Evolutionary conservation across 2,329 filamentous ascomycete genomes (phyloP).

Genomic region (Trichoderma sp.): DNA sequence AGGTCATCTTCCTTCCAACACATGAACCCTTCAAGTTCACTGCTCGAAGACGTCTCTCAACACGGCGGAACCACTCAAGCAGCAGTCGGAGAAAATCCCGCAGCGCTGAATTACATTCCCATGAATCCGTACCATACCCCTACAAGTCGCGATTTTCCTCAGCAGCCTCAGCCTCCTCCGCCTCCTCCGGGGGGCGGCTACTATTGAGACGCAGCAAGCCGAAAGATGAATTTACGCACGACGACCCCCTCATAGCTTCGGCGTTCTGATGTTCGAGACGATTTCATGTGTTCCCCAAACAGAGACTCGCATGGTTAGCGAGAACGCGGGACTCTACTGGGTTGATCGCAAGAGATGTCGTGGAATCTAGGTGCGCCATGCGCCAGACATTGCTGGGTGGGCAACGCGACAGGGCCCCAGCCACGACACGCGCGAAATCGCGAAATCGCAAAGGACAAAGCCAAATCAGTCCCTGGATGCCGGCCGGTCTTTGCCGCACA

Average conservation of each 20-base stretch:
- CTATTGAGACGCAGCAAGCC: conserved; percentile 13
- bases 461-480: neutral
- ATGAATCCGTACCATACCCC: conserved; percentile 20
- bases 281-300: neutral
- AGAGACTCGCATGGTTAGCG: neutral
- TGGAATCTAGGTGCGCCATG: neutral
- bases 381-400: neutral
- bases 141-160: conserved; percentile 8
- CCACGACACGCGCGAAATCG: neutral
- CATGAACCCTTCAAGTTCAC: neutral
- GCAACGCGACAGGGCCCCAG: neutral
- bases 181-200: neutral
- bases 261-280: neutral
- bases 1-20: neutral
- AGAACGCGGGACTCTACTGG: neutral
- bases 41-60: conserved; percentile 15
- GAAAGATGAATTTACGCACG: neutral
- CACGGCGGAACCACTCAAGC: conserved; percentile 13
- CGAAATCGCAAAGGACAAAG: neutral
- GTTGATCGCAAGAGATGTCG: neutral
- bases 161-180: neutral
- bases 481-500: neutral
- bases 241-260: neutral
- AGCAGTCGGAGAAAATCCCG: conserved; percentile 1
- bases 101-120: conserved; percentile 14